Percentiles rank a stretch among this genome's conserved stretches.
Evolutionary conservation across 139 green algal genomes (phyloP).

Genomic region (Auxenochlorella pyrenoidosa): DNA sequence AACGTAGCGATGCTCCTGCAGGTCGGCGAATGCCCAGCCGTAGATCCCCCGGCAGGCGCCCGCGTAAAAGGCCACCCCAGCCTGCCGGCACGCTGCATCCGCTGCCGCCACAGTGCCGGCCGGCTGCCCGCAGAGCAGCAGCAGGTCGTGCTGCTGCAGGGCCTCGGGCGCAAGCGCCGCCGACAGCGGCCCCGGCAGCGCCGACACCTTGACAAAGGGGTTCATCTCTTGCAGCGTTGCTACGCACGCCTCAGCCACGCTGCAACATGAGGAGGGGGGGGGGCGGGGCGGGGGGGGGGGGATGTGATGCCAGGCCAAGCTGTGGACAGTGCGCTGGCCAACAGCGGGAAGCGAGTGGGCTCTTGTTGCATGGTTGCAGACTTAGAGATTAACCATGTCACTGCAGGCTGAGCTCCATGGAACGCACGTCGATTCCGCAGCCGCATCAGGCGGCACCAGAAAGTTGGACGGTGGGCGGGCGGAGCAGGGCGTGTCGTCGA

Average conservation of each 20-base stretch:
- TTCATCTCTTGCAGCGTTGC: constrained; percentile 89
- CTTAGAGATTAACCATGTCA: background rate
- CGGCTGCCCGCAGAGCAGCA: constrained; percentile 57
- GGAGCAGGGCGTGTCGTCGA: constrained; percentile 63
- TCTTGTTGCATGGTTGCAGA: background rate
- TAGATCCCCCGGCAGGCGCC: constrained; percentile 53
- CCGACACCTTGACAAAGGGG: constrained; percentile 77
- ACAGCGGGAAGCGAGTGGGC: background rate
- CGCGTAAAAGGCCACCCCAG: constrained; percentile 69
- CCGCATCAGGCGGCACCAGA: constrained; percentile 59
- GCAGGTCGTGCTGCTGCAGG: constrained; percentile 54
- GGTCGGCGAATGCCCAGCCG: constrained; percentile 79
- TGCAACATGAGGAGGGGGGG: constrained; percentile 24
- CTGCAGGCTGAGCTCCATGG: too few species aligned
- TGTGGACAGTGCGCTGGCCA: background rate
- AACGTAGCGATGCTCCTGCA: constrained; percentile 69
- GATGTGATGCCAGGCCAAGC: background rate
- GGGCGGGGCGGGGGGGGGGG: background rate
- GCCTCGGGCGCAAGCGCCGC: background rate
- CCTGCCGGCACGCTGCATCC: constrained; percentile 52
- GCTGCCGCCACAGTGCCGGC: constrained; percentile 30
- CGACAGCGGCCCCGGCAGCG: constrained; percentile 27
- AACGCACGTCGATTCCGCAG: constrained; percentile 33
- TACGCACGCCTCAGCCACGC: constrained; percentile 67
- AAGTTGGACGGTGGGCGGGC: constrained; percentile 68